phyloP scores from a whole-genome alignment of 73 alveolate genomes.

The Stentor coeruleus region DNA sequence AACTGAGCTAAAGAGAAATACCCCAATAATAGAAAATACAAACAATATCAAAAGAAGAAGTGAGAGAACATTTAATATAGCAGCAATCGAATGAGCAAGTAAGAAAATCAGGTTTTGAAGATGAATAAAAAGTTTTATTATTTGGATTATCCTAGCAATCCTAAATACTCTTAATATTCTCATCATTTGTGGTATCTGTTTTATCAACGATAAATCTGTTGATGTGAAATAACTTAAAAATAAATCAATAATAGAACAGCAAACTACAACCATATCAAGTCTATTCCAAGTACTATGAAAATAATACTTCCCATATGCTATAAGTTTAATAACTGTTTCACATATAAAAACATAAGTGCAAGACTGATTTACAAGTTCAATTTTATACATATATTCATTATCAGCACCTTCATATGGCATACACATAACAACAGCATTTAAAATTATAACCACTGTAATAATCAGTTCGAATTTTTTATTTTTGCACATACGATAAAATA shows the following conservation, averaged over 20 bases:
- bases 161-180: slow-evolving; percentile 85
- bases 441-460: background rate
- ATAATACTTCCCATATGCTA: slow-evolving; percentile 33
- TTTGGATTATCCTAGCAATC: background rate
- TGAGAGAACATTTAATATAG: slow-evolving; percentile 86
- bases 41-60: slow-evolving; percentile 83
- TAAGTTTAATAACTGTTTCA: slow-evolving; percentile 46
- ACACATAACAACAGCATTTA: slow-evolving; percentile 32
- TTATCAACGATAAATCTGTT: slow-evolving; percentile 48
- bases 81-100: slow-evolving; percentile 81
- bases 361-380: slow-evolving; percentile 28
- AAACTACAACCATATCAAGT: slow-evolving; percentile 38
- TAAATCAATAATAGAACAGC: slow-evolving; percentile 27
- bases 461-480: background rate
- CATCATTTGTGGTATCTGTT: slow-evolving; percentile 82
- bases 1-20: slow-evolving; percentile 66
- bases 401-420: slow-evolving; percentile 29
- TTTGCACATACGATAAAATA: background rate
- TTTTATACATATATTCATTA: background rate
- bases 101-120: slow-evolving; percentile 51
- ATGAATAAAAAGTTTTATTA: no score
- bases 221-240: slow-evolving; percentile 56
- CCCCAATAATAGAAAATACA: slow-evolving; percentile 90
- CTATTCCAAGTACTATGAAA: slow-evolving; percentile 45
- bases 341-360: slow-evolving; percentile 34